phyloP scores from a whole-genome alignment of 768 basidiomycete species.

The Podaxis sp. region DNA sequence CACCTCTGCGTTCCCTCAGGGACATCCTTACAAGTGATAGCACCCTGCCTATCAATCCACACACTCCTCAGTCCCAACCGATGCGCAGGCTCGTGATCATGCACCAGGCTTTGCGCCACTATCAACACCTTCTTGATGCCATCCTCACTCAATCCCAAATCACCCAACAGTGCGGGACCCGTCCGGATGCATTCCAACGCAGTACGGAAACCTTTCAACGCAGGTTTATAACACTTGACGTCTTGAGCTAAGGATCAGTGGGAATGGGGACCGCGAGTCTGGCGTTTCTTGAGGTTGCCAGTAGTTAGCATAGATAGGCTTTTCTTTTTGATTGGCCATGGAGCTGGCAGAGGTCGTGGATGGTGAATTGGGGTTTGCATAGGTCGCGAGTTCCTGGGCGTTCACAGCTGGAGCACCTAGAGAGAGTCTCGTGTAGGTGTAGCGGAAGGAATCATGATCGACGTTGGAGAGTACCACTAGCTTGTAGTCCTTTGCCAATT shows the following conservation, averaged over 20 bases:
- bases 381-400: slow-evolving; percentile 20
- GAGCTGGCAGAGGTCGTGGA: background rate
- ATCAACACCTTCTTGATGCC: slow-evolving; percentile 53
- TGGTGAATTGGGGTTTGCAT: slow-evolving; percentile 33
- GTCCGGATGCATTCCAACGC: slow-evolving; percentile 44
- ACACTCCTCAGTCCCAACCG: slow-evolving; percentile 53
- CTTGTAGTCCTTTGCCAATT: slow-evolving; percentile 61
- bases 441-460: slow-evolving; percentile 60
- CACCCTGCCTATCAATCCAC: slow-evolving; percentile 63
- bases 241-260: too few relatives aligned
- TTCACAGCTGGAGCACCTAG: slow-evolving; percentile 31
- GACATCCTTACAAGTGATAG: slow-evolving; percentile 43
- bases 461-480: slow-evolving; percentile 78
- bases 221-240: slow-evolving; percentile 72
- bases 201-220: slow-evolving; percentile 50
- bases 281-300: slow-evolving; percentile 46
- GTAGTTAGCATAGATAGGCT: slow-evolving; percentile 24
- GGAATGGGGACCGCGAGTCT: slow-evolving; percentile 58
- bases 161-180: slow-evolving; percentile 40
- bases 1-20: slow-evolving; percentile 35
- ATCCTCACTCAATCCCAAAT: slow-evolving; percentile 24
- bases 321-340: background rate
- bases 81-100: slow-evolving; percentile 67
- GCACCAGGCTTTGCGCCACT: slow-evolving; percentile 65
- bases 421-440: slow-evolving; percentile 57